Evolutionary conservation across 2,329 filamentous ascomycete species (phyloP), one percentile per base, ranked within the genome.

Genomic region (Pseudovirgaria hyperparasitica): DNA sequence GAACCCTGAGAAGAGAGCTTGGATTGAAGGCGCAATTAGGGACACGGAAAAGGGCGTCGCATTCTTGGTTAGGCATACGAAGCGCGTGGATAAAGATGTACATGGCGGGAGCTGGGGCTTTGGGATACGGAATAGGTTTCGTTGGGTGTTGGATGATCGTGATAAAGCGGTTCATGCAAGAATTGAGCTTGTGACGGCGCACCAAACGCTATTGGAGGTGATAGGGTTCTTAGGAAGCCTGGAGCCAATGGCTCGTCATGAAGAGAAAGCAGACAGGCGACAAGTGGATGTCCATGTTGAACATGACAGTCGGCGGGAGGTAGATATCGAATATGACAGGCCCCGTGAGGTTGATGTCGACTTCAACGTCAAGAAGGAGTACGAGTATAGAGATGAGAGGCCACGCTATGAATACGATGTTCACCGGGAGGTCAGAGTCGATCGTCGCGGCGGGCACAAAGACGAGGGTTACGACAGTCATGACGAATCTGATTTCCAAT

Each of bases 71-170:
- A 49, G 46, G 12, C 46, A 49, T 31, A 53, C 49, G 2, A 45
- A 52, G 33, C 46, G 49, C 26, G 52, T 55, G 11, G 43, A 30
- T 23, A 32, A 41, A 16, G 52, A 55, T 28, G 31, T 50, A 24
- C 42, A 52, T 15, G 43, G 42, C 7, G 50, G 52, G 15, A 43
- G 46, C 23, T 38, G 49, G n/a, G n/a, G n/a, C n/a, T 35, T 55
- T 17, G 49, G 50, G n/a, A 25, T 54, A 15, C 36, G 47, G 22
- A 48, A 53, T 36, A 42, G 52, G 16, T 33, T 55, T 18, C 44
- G 46, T 38, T 55, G 52, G 52, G 40, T 54, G 25, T 31, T 55
- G 32, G 51, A 49, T 42, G 50, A 54, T 35, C 47, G 51, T 41
- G 49, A 54, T 38, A 55, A 54, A 41, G 36, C 54, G 32, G 43